phyloP scores from a whole-genome alignment of 164 flowering plant species.

The Kalanchoe fedtschenkoi region DNA sequence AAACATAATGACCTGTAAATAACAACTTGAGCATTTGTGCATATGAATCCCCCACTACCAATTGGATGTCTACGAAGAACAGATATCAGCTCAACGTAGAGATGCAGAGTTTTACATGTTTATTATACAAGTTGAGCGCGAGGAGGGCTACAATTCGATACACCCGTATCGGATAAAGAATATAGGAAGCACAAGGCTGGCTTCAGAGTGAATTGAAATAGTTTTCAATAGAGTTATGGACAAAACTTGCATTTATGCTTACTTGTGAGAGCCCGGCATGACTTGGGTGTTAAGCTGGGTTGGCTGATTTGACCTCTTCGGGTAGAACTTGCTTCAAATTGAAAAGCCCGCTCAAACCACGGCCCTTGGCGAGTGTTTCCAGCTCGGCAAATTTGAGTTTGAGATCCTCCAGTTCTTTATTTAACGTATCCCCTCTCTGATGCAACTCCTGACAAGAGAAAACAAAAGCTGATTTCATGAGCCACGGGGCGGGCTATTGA shows the following conservation, averaged over 20 bases:
- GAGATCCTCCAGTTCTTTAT: constrained; percentile 45
- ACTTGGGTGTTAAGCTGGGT: constrained; percentile 12
- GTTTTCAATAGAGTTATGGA: neutral
- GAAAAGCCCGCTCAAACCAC: constrained; percentile 46
- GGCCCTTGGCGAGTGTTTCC: constrained; percentile 45
- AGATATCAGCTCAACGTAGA: too few species aligned
- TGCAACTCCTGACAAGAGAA: constrained; percentile 38
- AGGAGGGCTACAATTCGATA: neutral
- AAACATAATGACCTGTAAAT: too few species aligned
- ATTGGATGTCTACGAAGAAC: too few species aligned
- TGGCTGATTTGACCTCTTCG: constrained; percentile 20
- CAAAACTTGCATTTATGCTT: neutral
- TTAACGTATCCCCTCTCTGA: constrained; percentile 44
- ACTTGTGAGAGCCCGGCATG: too few species aligned
- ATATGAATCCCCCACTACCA: too few species aligned
- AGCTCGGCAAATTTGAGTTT: constrained; percentile 43
- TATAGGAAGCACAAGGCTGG: neutral
- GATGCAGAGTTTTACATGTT: too few species aligned
- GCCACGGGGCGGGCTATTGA: neutral
- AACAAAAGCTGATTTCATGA: neutral
- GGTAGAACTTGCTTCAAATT: constrained; percentile 24
- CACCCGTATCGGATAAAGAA: neutral
- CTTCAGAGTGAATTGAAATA: neutral
- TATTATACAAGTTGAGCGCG: neutral
- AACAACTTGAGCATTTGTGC: too few species aligned